Evolutionary conservation across 2,329 filamentous ascomycete genomes (phyloP).

Genomic region (Ophiosphaerella korrae): DNA sequence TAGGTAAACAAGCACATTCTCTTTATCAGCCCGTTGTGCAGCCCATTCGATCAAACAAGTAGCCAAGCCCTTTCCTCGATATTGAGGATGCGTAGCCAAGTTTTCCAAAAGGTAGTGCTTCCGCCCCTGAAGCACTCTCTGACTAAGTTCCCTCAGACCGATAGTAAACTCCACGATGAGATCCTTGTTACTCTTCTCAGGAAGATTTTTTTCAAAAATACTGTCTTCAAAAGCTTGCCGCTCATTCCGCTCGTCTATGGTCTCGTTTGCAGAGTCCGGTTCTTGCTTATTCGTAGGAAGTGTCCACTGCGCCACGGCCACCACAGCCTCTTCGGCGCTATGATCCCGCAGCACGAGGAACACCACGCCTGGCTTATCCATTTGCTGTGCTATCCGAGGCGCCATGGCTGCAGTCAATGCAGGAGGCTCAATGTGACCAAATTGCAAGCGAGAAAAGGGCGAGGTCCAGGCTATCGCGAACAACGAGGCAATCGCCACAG

Average conservation of each 20-base stretch:
- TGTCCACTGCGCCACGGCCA: constrained; percentile 37
- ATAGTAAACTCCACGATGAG: constrained; percentile 30
- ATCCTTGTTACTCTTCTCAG: constrained; percentile 29
- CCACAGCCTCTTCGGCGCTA: constrained; percentile 12
- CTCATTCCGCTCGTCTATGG: constrained; percentile 24
- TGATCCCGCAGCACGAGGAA: constrained; percentile 23
- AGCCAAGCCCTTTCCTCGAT: constrained; percentile 31
- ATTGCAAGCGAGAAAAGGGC: constrained; percentile 33
- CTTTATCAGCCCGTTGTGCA: constrained; percentile 20
- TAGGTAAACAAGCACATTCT: constrained; percentile 28
- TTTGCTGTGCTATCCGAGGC: constrained; percentile 26
- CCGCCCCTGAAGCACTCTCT: constrained; percentile 11
- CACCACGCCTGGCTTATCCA: constrained; percentile 8
- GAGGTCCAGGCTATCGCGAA: constrained; percentile 34
- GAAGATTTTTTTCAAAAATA: constrained; percentile 22
- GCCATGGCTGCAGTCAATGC: constrained; percentile 24
- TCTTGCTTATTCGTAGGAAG: constrained; percentile 7
- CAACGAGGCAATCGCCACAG: constrained; percentile 27
- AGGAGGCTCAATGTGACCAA: constrained; percentile 24
- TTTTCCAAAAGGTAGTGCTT: constrained; percentile 33
- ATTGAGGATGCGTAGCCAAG: constrained; percentile 30
- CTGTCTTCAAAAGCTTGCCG: constrained; percentile 31
- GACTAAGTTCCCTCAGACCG: constrained; percentile 18
- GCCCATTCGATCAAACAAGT: constrained; percentile 22
- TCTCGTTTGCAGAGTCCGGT: constrained; percentile 6